Conservation (phyloP, 2,329 filamentous ascomycete genomes). For the Thermochaetoides dissita region DNA sequence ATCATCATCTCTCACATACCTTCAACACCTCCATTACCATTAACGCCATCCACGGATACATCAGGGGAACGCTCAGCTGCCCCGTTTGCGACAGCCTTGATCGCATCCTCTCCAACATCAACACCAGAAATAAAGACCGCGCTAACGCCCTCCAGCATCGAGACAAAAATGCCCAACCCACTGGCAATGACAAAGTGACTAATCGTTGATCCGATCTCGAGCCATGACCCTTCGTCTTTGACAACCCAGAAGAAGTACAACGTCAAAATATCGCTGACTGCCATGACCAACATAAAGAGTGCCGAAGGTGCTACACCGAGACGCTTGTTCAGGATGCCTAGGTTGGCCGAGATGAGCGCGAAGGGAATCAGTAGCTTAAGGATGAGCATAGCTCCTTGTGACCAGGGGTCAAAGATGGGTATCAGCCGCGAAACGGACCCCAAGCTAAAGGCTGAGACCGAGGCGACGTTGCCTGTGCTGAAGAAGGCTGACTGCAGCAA, state of each 20-base stretch:
- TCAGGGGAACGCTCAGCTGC: conserved; percentile 1
- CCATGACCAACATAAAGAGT: conserved; percentile 90
- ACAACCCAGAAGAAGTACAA: conserved; percentile 98
- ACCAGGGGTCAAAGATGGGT: conserved; percentile 87
- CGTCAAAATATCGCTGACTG: conserved; percentile 78
- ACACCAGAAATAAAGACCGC: conserved; percentile 71
- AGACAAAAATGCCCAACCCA: conserved; percentile 78
- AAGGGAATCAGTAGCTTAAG: conserved; percentile 91
- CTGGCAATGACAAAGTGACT: conserved; percentile 92
- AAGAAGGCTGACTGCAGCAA: conserved; percentile 94
- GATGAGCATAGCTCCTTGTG: conserved; percentile 72
- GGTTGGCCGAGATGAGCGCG: conserved; percentile 76
- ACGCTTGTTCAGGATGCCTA: conserved; percentile 80
- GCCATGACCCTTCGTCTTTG: conserved; percentile 88
- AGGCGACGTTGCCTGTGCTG: conserved; percentile 90
- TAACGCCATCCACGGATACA: background rate
- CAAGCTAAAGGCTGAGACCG: conserved; percentile 81
- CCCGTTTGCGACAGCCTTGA: conserved; percentile 24
- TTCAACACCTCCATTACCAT: background rate
- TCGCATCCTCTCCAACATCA: conserved; percentile 35
- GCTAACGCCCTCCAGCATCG: conserved; percentile 71
- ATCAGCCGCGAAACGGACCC: conserved; percentile 80
- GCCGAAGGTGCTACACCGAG: conserved; percentile 76
- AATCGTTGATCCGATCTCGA: conserved; percentile 95
- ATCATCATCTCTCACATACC: background rate